Evolutionary conservation across 495 filamentous ascomycete species (phyloP).

Genomic region (Penicillium ucsense): DNA sequence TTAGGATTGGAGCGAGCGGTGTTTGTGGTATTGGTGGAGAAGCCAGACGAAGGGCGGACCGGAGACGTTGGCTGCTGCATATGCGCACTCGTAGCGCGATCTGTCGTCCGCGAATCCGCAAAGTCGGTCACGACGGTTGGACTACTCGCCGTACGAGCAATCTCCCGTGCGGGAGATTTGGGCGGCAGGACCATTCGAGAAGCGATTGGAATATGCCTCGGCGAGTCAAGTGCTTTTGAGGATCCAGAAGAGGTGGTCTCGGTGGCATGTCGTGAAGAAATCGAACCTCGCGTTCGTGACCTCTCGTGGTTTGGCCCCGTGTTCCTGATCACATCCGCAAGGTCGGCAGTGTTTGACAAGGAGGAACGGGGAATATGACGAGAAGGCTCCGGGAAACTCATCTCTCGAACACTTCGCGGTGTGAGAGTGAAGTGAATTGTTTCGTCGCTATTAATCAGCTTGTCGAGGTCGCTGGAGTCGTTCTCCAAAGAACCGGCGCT

Average conservation of each 20-base stretch:
- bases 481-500: conserved; percentile 35
- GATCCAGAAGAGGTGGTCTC: conserved; percentile 10
- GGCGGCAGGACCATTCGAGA: conserved; percentile 17
- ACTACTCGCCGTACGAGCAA: conserved; percentile 46
- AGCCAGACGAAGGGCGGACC: conserved; percentile 11
- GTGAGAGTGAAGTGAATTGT: conserved; percentile 93
- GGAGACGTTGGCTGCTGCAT: conserved; percentile 9
- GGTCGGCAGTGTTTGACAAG: conserved; percentile 28
- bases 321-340: conserved; percentile 30
- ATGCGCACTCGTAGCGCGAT: conserved; percentile 44
- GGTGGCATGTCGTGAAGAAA: conserved; percentile 16
- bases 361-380: conserved; percentile 23
- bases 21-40: conserved; percentile 6
- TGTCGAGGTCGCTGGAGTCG: conserved; percentile 59
- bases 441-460: conserved; percentile 79
- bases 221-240: conserved; percentile 13
- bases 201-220: conserved; percentile 23
- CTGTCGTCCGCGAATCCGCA: conserved; percentile 76
- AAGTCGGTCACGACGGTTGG: conserved; percentile 57
- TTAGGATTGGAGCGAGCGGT: conserved; percentile 12
- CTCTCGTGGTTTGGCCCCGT: conserved; percentile 23
- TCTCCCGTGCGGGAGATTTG: conserved; percentile 43
- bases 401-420: conserved; percentile 77
- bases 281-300: conserved; percentile 12
- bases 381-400: conserved; percentile 47